Evolutionary conservation across 345 rosid genomes (phyloP).

Genomic region (Eucalyptus cloeziana): DNA sequence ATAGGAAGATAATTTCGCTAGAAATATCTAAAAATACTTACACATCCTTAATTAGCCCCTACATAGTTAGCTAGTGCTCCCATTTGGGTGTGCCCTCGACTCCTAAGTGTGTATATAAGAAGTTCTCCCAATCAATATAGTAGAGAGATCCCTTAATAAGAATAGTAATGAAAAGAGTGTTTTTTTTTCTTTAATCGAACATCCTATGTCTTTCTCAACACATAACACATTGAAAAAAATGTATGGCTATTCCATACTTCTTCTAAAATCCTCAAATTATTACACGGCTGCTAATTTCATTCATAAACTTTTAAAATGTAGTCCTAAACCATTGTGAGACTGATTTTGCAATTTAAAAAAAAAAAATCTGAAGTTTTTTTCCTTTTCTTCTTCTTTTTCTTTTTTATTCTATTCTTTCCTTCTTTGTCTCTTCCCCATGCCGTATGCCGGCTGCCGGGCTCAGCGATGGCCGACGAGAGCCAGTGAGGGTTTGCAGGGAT

Average conservation of each 20-base stretch:
- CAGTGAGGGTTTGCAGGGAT: neutral
- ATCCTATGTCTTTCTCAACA: neutral
- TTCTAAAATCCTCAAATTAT: neutral
- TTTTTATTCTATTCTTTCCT: neutral
- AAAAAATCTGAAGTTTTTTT: no score
- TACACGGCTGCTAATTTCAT: neutral
- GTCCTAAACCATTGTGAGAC: neutral
- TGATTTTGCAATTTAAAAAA: neutral
- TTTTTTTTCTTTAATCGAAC: neutral
- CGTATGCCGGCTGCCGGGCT: neutral
- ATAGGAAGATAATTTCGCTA: no score
- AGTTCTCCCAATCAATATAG: neutral
- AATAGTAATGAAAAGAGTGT: neutral
- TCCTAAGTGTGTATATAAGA: neutral
- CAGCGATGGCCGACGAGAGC: neutral
- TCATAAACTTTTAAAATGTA: neutral
- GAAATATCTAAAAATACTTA: neutral
- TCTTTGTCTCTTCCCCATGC: neutral
- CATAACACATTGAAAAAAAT: neutral
- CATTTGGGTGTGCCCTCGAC: neutral
- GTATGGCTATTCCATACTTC: neutral
- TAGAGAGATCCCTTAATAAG: neutral
- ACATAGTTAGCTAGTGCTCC: neutral
- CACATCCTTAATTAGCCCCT: neutral
- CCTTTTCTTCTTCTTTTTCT: no score